A percentile compares a stretch with the other conserved stretches of the same genome.
These are phyloP conservation scores for Blastomyces silverae DNA, from an alignment of 2,329 filamentous ascomycete genomes.

Conservation along the genomic window DNA sequence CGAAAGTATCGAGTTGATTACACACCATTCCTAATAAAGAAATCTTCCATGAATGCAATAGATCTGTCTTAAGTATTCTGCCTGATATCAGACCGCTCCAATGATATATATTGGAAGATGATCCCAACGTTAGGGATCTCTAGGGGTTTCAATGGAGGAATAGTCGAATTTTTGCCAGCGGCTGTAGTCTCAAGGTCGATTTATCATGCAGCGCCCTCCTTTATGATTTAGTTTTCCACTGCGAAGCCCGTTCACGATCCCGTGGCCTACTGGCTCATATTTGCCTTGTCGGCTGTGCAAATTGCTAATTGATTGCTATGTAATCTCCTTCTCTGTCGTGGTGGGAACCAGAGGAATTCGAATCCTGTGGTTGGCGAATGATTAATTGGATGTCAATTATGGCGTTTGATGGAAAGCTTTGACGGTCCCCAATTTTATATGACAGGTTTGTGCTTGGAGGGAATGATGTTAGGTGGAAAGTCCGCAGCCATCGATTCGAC, in stretches of 20 bases:
- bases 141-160: neutral
- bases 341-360: neutral
- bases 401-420: neutral
- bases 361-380: neutral
- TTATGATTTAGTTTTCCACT: neutral
- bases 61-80: neutral
- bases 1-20: neutral
- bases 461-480: neutral
- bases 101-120: neutral
- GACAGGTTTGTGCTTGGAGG: neutral
- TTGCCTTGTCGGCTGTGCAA: neutral
- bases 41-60: neutral
- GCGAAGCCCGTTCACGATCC: no score
- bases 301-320: no score
- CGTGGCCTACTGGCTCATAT: neutral
- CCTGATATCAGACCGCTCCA: no score
- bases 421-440: neutral
- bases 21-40: neutral
- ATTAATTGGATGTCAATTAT: neutral
- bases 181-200: neutral
- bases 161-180: neutral
- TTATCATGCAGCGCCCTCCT: neutral
- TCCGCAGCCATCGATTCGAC: neutral
- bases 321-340: neutral
- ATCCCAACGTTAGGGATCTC: neutral